These are phyloP conservation scores for Pisolithus thermaeus DNA, from an alignment of 1,284 basidiomycete species.

Conservation along the genomic window DNA sequence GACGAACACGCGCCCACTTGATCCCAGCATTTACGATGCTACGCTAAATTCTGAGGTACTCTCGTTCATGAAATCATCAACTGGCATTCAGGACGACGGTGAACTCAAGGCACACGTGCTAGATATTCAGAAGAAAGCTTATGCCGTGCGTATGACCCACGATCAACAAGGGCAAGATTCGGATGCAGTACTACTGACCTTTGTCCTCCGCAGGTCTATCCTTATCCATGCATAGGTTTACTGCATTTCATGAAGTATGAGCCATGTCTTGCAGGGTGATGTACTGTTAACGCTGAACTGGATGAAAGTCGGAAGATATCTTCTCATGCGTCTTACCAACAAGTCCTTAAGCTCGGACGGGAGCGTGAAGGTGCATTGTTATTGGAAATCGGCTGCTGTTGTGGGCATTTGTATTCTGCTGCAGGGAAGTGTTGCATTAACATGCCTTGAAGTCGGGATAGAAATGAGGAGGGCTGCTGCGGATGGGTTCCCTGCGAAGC, in stretches of 20 bases:
- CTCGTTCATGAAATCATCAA: background rate
- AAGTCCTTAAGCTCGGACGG: constrained; percentile 22
- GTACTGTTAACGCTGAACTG: background rate
- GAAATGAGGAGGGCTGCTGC: constrained; percentile 13
- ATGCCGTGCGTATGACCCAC: constrained; percentile 11
- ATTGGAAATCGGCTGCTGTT: constrained; percentile 29
- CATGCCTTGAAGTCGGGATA: constrained; percentile 14
- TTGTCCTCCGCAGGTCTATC: constrained; percentile 9
- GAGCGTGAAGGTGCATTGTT: constrained; percentile 21
- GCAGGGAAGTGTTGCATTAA: background rate
- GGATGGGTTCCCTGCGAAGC: constrained; percentile 19
- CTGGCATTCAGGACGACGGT: constrained; percentile 24
- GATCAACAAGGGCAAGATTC: too few species aligned
- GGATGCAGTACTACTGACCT: too few species aligned
- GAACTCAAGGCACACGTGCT: constrained; percentile 34
- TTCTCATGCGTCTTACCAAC: constrained; percentile 14
- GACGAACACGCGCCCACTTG: background rate
- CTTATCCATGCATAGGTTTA: constrained; percentile 18
- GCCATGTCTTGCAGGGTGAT: background rate
- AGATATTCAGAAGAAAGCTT: constrained; percentile 26
- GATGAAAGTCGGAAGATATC: constrained; percentile 16
- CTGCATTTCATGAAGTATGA: constrained; percentile 15
- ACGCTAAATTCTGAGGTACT: background rate
- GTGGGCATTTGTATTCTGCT: constrained; percentile 12
- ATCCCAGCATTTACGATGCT: background rate